A percentile compares a stretch with the other conserved stretches of the same genome.
These are phyloP conservation scores for Kluyveromyces lactis DNA, from an alignment of 805 yeast species.

Conservation along the genomic window DNA sequence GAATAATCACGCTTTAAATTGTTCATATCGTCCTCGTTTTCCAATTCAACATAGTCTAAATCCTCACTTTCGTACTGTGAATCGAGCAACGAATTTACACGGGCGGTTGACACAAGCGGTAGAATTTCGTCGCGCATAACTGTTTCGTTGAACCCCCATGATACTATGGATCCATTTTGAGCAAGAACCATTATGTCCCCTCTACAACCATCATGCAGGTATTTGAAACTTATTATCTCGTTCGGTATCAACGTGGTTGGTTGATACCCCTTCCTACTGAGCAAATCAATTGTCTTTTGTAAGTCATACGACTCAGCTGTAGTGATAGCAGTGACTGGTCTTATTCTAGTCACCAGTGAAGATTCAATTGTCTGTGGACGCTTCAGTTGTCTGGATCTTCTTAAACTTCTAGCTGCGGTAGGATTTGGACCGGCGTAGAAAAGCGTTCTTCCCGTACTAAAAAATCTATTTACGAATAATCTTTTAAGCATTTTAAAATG, in stretches of 20 bases:
- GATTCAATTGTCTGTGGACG: background rate
- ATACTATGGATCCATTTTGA: conserved; percentile 71
- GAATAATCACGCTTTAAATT: conserved; percentile 7
- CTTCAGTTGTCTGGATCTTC: conserved; percentile 2
- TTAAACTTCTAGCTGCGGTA: background rate
- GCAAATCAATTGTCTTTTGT: conserved; percentile 29
- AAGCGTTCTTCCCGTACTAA: background rate
- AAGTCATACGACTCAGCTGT: conserved; percentile 67
- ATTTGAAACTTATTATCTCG: conserved; percentile 55
- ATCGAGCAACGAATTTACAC: conserved; percentile 34
- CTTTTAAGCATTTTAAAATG: no score
- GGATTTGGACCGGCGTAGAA: conserved; percentile 1
- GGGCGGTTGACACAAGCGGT: conserved; percentile 45
- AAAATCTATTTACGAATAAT: no score
- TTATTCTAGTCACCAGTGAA: conserved; percentile 7
- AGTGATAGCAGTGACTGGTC: conserved; percentile 61
- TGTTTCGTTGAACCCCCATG: conserved; percentile 70
- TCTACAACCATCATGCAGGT: conserved; percentile 27
- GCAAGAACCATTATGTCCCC: conserved; percentile 55
- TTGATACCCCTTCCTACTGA: conserved; percentile 29
- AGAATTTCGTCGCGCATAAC: conserved; percentile 38
- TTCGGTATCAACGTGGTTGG: conserved; percentile 47
- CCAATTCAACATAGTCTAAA: conserved; percentile 61
- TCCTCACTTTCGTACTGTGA: conserved; percentile 68
- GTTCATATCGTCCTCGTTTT: conserved; percentile 10